Evolutionary conservation across 2,329 filamentous ascomycete species (phyloP).

Genomic region (Trematosphaeria pertusa): DNA sequence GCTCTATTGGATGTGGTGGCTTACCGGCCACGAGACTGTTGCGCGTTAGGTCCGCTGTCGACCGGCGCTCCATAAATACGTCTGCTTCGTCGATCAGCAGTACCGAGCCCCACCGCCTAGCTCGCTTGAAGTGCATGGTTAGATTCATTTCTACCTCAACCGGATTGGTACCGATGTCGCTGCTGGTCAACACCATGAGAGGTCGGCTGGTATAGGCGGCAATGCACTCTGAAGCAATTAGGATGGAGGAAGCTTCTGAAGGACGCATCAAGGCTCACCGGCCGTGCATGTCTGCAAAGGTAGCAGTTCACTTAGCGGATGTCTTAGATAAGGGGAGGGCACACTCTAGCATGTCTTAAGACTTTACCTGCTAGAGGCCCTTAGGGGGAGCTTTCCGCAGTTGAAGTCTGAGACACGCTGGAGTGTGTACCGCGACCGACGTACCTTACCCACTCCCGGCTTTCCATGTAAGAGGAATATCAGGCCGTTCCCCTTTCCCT

Average conservation of each 20-base stretch:
- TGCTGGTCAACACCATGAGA: slow-evolving; percentile 39
- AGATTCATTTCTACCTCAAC: slow-evolving; percentile 10
- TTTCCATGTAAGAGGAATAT: slow-evolving; percentile 48
- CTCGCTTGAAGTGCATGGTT: slow-evolving; percentile 22
- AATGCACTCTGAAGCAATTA: slow-evolving; percentile 44
- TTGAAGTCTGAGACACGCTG: too few relatives aligned
- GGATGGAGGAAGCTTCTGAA: too few relatives aligned
- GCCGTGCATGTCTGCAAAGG: slow-evolving; percentile 40
- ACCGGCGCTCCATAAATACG: slow-evolving; percentile 23
- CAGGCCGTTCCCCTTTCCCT: slow-evolving; percentile 59
- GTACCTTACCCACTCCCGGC: slow-evolving; percentile 12
- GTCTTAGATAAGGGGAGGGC: too few relatives aligned
- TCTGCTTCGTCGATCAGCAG: slow-evolving; percentile 59
- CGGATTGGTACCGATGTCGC: slow-evolving; percentile 31
- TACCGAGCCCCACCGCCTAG: slow-evolving; percentile 42
- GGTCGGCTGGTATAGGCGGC: slow-evolving; percentile 40
- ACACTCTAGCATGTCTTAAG: too few relatives aligned
- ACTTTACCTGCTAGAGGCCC: too few relatives aligned
- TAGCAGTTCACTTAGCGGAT: too few relatives aligned
- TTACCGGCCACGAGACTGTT: slow-evolving; percentile 19
- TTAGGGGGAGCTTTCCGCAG: too few relatives aligned
- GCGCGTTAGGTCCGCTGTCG: slow-evolving; percentile 21
- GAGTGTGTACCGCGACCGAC: too few relatives aligned
- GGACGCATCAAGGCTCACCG: slow-evolving; percentile 24
- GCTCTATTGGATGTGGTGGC: too few relatives aligned